A percentile compares a stretch with the other conserved stretches of the same genome.
Evolutionary conservation across 352 stramenopile species (phyloP).

Genomic region (Phytophthora agathidicida): DNA sequence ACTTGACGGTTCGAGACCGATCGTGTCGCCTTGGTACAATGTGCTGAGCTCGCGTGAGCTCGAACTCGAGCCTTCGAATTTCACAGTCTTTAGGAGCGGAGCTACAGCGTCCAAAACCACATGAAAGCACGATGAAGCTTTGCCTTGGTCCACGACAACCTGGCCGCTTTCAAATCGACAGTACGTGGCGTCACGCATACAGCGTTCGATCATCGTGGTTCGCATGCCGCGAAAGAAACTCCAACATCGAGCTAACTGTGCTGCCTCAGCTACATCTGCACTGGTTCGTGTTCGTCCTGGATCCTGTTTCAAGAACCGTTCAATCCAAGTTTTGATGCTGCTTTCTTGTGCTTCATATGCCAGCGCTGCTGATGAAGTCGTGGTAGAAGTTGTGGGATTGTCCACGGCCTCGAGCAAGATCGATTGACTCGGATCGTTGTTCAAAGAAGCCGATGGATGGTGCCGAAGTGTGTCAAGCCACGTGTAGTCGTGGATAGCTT

Average conservation of each 20-base stretch:
- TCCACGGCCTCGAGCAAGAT: conserved; percentile 19
- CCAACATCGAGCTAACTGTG: conserved; percentile 40
- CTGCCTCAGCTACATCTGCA: conserved; percentile 37
- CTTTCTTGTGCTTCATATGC: conserved; percentile 42
- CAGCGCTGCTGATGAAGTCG: conserved; percentile 32
- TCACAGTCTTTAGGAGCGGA: conserved; percentile 53
- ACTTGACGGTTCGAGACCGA: conserved; percentile 53
- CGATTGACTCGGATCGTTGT: conserved; percentile 23
- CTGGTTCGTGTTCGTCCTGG: conserved; percentile 27
- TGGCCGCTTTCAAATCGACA: conserved; percentile 43
- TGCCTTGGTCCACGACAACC: conserved; percentile 47
- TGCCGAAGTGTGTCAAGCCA: conserved; percentile 63
- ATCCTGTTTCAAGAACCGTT: conserved; percentile 45
- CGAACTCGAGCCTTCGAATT: conserved; percentile 46
- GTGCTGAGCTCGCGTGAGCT: conserved; percentile 62
- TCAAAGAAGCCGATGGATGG: conserved; percentile 24
- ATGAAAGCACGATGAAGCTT: conserved; percentile 42
- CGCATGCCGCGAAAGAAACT: conserved; percentile 65
- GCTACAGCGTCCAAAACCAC: conserved; percentile 53
- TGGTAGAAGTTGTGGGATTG: background rate
- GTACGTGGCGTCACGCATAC: conserved; percentile 49
- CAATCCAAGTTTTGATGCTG: conserved; percentile 44
- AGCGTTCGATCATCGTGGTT: conserved; percentile 51
- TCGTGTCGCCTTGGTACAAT: conserved; percentile 59
- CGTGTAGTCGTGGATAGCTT: conserved; percentile 76